These are phyloP conservation scores for Talaromyces wortmannii DNA, from an alignment of 495 filamentous ascomycete genomes.

Conservation along the genomic window DNA sequence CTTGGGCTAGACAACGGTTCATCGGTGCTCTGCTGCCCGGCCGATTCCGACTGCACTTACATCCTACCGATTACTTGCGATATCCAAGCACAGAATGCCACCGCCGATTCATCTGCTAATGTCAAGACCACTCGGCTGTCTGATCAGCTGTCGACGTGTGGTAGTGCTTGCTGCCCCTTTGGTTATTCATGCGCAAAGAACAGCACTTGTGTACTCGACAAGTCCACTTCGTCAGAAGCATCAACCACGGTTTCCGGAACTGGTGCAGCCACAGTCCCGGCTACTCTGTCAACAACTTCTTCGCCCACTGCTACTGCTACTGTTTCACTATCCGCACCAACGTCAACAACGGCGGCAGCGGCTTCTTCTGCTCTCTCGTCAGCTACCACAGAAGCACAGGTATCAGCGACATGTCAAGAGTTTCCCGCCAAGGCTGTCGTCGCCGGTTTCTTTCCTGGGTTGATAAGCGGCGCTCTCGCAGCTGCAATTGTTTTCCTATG, in stretches of 20 bases:
- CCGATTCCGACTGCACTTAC: slow-evolving; percentile 49
- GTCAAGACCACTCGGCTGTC: slow-evolving; percentile 65
- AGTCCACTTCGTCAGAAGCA: slow-evolving; percentile 23
- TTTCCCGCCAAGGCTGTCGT: slow-evolving; percentile 49
- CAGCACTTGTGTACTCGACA: slow-evolving; percentile 32
- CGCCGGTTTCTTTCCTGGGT: slow-evolving; percentile 59
- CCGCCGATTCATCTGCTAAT: slow-evolving; percentile 47
- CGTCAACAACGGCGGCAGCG: slow-evolving; percentile 7
- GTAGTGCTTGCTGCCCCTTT: slow-evolving; percentile 63
- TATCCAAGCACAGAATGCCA: slow-evolving; percentile 56
- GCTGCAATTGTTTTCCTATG: slow-evolving; percentile 37
- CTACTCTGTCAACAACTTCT: slow-evolving; percentile 12
- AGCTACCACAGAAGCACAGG: slow-evolving; percentile 9
- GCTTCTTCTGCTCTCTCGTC: slow-evolving; percentile 10
- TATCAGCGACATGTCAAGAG: slow-evolving; percentile 14
- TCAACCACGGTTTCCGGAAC: slow-evolving; percentile 24
- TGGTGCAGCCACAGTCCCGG: slow-evolving; percentile 13
- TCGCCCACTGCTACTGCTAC: slow-evolving; percentile 3
- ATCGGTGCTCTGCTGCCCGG: slow-evolving; percentile 74
- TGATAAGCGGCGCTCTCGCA: slow-evolving; percentile 44
- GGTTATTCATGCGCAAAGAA: slow-evolving; percentile 62
- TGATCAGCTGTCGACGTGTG: slow-evolving; percentile 49
- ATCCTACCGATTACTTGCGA: slow-evolving; percentile 72
- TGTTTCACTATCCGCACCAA: slow-evolving; percentile 8
- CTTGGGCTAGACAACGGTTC: slow-evolving; percentile 56